Conservation (phyloP, 345 rosid species). For the Lumnitzera littorea region DNA sequence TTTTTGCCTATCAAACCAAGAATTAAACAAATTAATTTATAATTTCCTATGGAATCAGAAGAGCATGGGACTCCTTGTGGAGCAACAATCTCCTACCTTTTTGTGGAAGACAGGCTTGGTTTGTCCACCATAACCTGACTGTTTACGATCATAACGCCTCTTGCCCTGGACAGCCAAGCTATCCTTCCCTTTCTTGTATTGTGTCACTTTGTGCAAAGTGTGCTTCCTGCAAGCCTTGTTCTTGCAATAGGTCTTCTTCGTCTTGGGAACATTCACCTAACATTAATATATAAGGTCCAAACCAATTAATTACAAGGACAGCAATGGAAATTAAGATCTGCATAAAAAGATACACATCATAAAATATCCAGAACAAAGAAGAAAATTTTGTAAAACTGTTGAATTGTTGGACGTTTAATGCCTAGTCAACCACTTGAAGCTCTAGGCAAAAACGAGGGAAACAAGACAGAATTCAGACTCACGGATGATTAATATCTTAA, state of each 20-base stretch:
- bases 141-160: constrained; percentile 16
- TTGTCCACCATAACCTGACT: constrained; percentile 16
- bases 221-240: constrained; percentile 17
- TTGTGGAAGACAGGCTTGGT: constrained; percentile 14
- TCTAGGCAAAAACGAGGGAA: too few relatives aligned
- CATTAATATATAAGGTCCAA: background rate
- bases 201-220: constrained; percentile 21
- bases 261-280: constrained; percentile 17
- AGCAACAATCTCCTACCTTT: constrained; percentile 5
- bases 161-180: constrained; percentile 16
- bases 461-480: too few relatives aligned
- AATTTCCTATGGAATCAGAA: too few relatives aligned
- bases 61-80: too few relatives aligned
- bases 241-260: constrained; percentile 20
- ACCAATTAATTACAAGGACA: too few relatives aligned
- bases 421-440: too few relatives aligned
- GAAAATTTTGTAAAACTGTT: too few relatives aligned
- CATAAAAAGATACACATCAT: too few relatives aligned
- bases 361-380: too few relatives aligned
- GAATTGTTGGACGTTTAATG: too few relatives aligned
- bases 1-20: constrained; percentile 5
- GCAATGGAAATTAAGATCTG: too few relatives aligned
- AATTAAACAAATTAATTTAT: background rate
- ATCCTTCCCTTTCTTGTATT: constrained; percentile 25
- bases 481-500: too few relatives aligned